Evolutionary conservation across 768 basidiomycete species (phyloP), one percentile per base, ranked within the genome.

Genomic region (Boletus tylopilopsis): DNA sequence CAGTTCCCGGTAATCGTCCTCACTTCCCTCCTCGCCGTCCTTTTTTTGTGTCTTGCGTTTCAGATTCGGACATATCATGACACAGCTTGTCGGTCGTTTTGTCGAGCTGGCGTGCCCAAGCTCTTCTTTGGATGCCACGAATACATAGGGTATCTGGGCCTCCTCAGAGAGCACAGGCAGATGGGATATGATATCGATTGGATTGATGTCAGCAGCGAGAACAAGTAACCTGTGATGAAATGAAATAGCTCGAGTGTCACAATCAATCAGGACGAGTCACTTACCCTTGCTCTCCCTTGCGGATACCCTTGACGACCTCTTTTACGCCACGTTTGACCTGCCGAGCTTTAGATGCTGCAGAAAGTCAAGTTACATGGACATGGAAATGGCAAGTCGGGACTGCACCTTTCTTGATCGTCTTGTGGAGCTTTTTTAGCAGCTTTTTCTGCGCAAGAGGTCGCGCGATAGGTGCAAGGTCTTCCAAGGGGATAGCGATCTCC

Each of bases 281-380:
- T 52, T 60, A 86, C 92, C 96, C 96, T 76, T 90, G 93, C 68
- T 98, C 95, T 50, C 94, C 94, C 67, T 99, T 99, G 46, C 94
- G 80, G 35, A 99, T 87, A 4, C 92, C 92, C 70, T 99, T 99
- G 37, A 96, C 93, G 29, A 99, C 91, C 70, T 99, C 96, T 71
- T 98, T 98, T 41, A 99, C 95, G 34, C 96, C 96, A 38, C 96
- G 82, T 74, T 96, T 97, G 27, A 98, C 87, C 69, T 96, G 94
- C 51, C 95, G 83, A 34, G 84, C 84, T 68, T 95, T 96, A 22
- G 94, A 94, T 16, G 96, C 93, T 95, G 60, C 32, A 27, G 40
- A 46, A 16, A n/a, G 22, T 49, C 30, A 19, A 22, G 8, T 50
- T 30, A 24, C 30, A 33, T n/a, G 29, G 21, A 57, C 19, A 13